Conservation (phyloP, 768 basidiomycete species). For the Leccinum fibrillosum region DNA sequence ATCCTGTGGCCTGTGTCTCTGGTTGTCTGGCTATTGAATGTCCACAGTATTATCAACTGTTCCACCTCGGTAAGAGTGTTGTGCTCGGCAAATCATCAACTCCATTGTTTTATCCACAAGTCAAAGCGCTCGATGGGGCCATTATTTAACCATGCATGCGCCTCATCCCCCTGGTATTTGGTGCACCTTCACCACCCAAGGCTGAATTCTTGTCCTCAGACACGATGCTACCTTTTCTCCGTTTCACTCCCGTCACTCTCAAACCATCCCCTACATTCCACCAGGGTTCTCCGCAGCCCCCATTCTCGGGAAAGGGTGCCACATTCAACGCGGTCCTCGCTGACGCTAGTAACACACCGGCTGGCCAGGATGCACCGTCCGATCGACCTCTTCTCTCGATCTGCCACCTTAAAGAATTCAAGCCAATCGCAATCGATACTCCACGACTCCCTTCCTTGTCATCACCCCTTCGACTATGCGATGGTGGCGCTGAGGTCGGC, state of each 20-base stretch:
- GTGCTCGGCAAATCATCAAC: not conserved
- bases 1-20: not conserved
- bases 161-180: not conserved
- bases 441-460: not conserved
- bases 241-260: constrained; percentile 5
- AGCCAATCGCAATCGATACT: not conserved
- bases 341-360: not conserved
- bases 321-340: not conserved
- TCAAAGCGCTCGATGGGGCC: not conserved
- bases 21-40: not conserved
- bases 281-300: not conserved
- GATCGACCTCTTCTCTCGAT: not conserved
- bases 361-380: not conserved
- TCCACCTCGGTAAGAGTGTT: constrained; percentile 5
- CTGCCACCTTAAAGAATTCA: not conserved
- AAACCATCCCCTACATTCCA: constrained; percentile 3
- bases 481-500: not conserved
- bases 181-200: not conserved
- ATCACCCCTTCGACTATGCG: not conserved
- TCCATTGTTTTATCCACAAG: constrained; percentile 19
- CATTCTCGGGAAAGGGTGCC: constrained; percentile 3
- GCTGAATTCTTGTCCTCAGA: not conserved
- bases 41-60: constrained; percentile 7
- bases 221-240: constrained; percentile 13
- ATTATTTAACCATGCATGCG: constrained; percentile 14